A percentile compares a stretch with the other conserved stretches of the same genome.
Conservation (phyloP, 2,329 filamentous ascomycete species). For the Clonostachys chloroleuca region DNA sequence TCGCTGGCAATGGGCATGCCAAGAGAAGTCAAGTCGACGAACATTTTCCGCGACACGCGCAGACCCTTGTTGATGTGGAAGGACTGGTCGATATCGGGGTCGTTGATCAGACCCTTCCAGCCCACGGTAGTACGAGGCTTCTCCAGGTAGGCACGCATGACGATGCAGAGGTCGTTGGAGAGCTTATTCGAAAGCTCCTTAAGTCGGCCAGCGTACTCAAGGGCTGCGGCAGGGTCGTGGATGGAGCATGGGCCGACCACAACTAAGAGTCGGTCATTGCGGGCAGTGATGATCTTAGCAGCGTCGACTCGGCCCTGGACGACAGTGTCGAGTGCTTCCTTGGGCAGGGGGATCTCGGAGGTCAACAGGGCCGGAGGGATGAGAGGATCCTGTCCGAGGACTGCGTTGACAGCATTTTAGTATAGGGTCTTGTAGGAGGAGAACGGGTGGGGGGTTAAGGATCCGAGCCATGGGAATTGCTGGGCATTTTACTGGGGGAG, state of each 20-base stretch:
- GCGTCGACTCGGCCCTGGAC: conserved; percentile 65
- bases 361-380: conserved; percentile 85
- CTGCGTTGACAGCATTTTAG: conserved; percentile 36
- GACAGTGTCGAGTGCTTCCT: conserved; percentile 61
- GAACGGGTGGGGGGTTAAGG: too few relatives aligned
- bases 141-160: conserved; percentile 99
- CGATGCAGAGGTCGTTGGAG: conserved; percentile 77
- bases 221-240: conserved; percentile 83
- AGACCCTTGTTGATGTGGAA: conserved; percentile 99
- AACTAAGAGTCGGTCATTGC: conserved; percentile 84
- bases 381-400: conserved; percentile 89
- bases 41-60: conserved; percentile 86
- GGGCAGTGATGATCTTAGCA: conserved; percentile 72
- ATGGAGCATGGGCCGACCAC: conserved; percentile 96
- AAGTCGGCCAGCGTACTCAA: conserved; percentile 83
- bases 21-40: conserved; percentile 78
- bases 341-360: conserved; percentile 73
- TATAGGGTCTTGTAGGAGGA: too few relatives aligned
- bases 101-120: conserved; percentile 99
- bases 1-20: conserved; percentile 96
- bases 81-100: conserved; percentile 94
- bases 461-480: too few relatives aligned
- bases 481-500: too few relatives aligned
- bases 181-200: conserved; percentile 76
- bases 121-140: conserved; percentile 97